These are phyloP conservation scores for Neolentinus lepideus DNA, from an alignment of 1,284 basidiomycete genomes.

Conservation along the genomic window DNA sequence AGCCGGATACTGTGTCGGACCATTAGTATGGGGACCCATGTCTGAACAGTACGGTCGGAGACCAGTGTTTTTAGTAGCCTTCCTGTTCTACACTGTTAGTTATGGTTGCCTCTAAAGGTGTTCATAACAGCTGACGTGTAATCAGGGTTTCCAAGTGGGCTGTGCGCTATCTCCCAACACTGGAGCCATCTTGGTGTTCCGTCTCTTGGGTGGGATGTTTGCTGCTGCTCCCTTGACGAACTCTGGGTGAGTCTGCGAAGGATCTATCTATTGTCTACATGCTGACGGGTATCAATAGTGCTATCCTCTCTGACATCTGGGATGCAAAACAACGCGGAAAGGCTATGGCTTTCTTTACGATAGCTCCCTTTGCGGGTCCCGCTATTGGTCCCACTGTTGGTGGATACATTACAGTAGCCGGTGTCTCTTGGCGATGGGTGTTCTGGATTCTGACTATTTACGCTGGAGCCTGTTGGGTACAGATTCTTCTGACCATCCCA, in stretches of 20 bases:
- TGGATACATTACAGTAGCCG: conserved; percentile 16
- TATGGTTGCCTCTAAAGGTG: not conserved
- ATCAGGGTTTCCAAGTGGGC: conserved; percentile 36
- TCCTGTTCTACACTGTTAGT: conserved; percentile 39
- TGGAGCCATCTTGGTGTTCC: conserved; percentile 45
- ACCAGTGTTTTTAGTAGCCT: conserved; percentile 40
- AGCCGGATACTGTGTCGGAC: conserved; percentile 42
- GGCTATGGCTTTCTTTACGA: conserved; percentile 44
- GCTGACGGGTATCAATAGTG: conserved; percentile 4
- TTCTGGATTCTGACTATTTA: conserved; percentile 7
- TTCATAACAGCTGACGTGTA: not conserved
- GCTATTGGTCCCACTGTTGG: conserved; percentile 6
- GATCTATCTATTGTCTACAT: conserved; percentile 32
- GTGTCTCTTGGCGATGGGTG: conserved; percentile 23
- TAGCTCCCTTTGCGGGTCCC: conserved; percentile 6
- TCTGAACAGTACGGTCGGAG: conserved; percentile 50
- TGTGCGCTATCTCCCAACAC: conserved; percentile 47
- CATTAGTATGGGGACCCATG: conserved; percentile 57
- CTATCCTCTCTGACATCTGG: conserved; percentile 27
- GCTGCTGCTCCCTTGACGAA: conserved; percentile 20
- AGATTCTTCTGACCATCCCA: conserved; percentile 63
- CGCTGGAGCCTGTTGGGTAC: conserved; percentile 34
- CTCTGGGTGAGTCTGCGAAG: conserved; percentile 15
- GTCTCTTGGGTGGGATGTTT: conserved; percentile 51
- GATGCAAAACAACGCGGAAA: conserved; percentile 43